Conservation (phyloP, 371 early-diverging fungal genomes). For the Actinomucor elegans region DNA sequence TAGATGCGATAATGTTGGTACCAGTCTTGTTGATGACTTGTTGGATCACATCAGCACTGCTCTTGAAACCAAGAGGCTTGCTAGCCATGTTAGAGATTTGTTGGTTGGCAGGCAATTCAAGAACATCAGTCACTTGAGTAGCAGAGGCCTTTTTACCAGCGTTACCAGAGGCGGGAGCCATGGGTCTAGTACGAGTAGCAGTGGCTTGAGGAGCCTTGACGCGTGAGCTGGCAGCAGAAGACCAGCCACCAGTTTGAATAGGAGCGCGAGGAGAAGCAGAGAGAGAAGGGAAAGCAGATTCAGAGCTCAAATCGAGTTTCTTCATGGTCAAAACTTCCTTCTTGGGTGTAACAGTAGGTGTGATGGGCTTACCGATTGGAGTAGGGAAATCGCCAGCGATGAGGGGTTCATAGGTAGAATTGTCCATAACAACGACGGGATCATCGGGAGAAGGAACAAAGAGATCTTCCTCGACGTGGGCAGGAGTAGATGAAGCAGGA, state of each 20-base stretch:
- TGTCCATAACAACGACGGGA: slow-evolving; percentile 44
- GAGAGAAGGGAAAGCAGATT: slow-evolving; percentile 72
- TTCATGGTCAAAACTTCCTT: slow-evolving; percentile 27
- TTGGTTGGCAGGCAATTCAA: slow-evolving; percentile 65
- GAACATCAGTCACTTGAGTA: slow-evolving; percentile 54
- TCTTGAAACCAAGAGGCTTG: slow-evolving; percentile 57
- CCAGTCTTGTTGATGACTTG: slow-evolving; percentile 68
- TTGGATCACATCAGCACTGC: slow-evolving; percentile 71
- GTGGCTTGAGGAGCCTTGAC: slow-evolving; percentile 43
- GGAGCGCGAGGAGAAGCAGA: slow-evolving; percentile 57
- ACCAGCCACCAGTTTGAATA: slow-evolving; percentile 48
- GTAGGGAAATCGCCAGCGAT: slow-evolving; percentile 49
- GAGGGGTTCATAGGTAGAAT: slow-evolving; percentile 39
- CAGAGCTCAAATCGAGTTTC: slow-evolving; percentile 61
- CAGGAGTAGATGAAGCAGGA: slow-evolving; percentile 1
- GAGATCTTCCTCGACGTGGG: slow-evolving; percentile 27
- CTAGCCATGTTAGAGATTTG: slow-evolving; percentile 44
- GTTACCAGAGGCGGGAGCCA: slow-evolving; percentile 24
- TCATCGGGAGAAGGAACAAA: slow-evolving; percentile 46
- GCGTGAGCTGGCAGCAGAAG: slow-evolving; percentile 50
- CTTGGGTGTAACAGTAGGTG: slow-evolving; percentile 11
- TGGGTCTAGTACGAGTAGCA: slow-evolving; percentile 13
- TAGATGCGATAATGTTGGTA: slow-evolving; percentile 87
- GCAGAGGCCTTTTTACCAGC: slow-evolving; percentile 15
- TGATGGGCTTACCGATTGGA: slow-evolving; percentile 35